A percentile compares a stretch with the other conserved stretches of the same genome.
Conservation (phyloP, 1,284 basidiomycete species). For the Marasmius oreades region DNA sequence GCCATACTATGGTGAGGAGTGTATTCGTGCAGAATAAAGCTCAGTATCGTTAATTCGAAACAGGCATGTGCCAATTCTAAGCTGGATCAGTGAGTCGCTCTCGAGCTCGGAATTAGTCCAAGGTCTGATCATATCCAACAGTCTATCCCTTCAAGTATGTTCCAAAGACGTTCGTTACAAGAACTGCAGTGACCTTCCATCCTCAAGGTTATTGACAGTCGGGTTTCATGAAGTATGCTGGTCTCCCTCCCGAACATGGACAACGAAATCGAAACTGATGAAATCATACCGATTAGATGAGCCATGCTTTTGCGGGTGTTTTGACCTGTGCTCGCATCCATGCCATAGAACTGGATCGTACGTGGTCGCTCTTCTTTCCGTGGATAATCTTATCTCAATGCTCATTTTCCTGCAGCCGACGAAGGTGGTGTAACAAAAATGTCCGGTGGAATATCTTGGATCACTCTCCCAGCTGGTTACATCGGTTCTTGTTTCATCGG, state of each 20-base stretch:
- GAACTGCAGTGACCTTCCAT: constrained; percentile 8
- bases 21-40: not conserved
- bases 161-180: constrained; percentile 12
- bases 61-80: constrained; percentile 10
- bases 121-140: constrained; percentile 54
- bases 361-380: constrained; percentile 27
- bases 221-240: constrained; percentile 81
- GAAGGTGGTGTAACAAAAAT: constrained; percentile 93
- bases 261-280: not conserved
- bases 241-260: not conserved
- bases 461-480: constrained; percentile 89
- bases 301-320: constrained; percentile 77
- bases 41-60: not conserved
- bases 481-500: constrained; percentile 92
- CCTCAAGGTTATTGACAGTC: constrained; percentile 68
- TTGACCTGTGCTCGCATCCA: constrained; percentile 92
- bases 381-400: constrained; percentile 14
- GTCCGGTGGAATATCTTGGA: constrained; percentile 87
- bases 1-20: constrained; percentile 66
- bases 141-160: constrained; percentile 92
- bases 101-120: not conserved
- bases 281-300: constrained; percentile 59
- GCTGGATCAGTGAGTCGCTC: constrained; percentile 12
- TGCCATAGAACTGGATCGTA: constrained; percentile 82
- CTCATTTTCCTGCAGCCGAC: constrained; percentile 54